phyloP scores from a whole-genome alignment of 768 basidiomycete species.

The Auricularia auricula-judae region DNA sequence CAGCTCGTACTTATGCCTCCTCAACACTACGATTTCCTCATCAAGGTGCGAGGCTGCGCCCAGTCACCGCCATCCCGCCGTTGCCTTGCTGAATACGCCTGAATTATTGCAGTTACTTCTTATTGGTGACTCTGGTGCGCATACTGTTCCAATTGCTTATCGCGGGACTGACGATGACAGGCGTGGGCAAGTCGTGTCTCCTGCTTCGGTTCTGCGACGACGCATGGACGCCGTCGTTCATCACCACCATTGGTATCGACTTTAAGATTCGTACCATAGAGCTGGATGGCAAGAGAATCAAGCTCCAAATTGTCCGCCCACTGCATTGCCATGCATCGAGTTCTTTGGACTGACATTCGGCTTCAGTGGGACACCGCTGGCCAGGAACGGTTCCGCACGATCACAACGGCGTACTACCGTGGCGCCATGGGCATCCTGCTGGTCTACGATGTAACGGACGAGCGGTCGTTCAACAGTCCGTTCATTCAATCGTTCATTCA shows the following conservation, averaged over 20 bases:
- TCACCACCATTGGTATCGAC: slow-evolving; percentile 98
- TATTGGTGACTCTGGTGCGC: slow-evolving; percentile 86
- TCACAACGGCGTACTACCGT: slow-evolving; percentile 98
- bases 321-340: neutral
- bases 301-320: slow-evolving; percentile 87
- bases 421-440: slow-evolving; percentile 98
- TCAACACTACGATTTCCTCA: slow-evolving; percentile 94
- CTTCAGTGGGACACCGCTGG: slow-evolving; percentile 96
- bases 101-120: slow-evolving; percentile 59
- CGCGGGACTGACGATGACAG: slow-evolving; percentile 24
- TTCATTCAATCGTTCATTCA: slow-evolving; percentile 8
- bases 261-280: slow-evolving; percentile 99
- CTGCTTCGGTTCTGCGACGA: slow-evolving; percentile 97
- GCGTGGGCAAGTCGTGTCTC: slow-evolving; percentile 96
- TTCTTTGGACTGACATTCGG: neutral
- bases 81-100: slow-evolving; percentile 7
- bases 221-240: slow-evolving; percentile 98
- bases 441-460: slow-evolving; percentile 97
- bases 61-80: neutral
- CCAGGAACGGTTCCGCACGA: slow-evolving; percentile 96
- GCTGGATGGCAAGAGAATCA: slow-evolving; percentile 94
- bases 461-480: slow-evolving; percentile 91
- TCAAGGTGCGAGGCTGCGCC: slow-evolving; percentile 49
- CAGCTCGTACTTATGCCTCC: slow-evolving; percentile 49
- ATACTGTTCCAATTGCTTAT: neutral